Base-by-base conservation (phyloP, 345 rosid genomes). In the Arabidopsis arenosa region DNA sequence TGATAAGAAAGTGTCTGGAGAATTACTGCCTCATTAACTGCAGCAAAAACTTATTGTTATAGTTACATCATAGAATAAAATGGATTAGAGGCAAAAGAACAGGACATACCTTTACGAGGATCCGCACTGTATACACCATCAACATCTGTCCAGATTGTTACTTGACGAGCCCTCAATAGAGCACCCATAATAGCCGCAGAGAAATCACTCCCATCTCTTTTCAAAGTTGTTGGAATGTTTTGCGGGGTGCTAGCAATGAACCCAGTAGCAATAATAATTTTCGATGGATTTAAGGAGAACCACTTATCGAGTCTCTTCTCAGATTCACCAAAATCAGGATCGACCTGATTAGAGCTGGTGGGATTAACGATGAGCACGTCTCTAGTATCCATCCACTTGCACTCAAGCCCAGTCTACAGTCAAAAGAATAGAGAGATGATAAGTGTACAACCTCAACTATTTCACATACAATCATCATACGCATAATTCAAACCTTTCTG, bases 161-260 rank as follows among this genome's bases (percentile, higher is more conserved):
- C 87, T 80, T 89, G 96, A 21, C 74, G 75, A 73, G 99, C 97
- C 79, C 86, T 86, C 63, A 96, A 53, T 5, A 96, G 55, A 76
- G 99, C 93, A 66, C 99, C 97, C 81, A 96, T 88, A 57, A 96
- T 93, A 47, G 99, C 98, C 11, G 99, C 99, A 13, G 97, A 96
- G 80, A 96, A 96, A 80, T 96, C 99, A 81, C 99, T 96, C 61
- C 99, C 99, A 80, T 96, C 99, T 80, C 99, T 84, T 85, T 96
- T 96, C 83, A 96, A 79, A 66, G 99, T 96, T 66, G 98, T 93
- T 45, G 99, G 99, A 78, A 96, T 93, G 58, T 88, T 93, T 67
- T 91, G 84, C 14, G 93, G 93, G 14, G 99, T 93, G 74, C 98
- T 96, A 70, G 99, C 99, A 65, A 96, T 96, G 85, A 96, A 96